These are phyloP conservation scores for Aspergillus luchuensis DNA, from an alignment of 2,329 filamentous ascomycete species.

Conservation along the genomic window DNA sequence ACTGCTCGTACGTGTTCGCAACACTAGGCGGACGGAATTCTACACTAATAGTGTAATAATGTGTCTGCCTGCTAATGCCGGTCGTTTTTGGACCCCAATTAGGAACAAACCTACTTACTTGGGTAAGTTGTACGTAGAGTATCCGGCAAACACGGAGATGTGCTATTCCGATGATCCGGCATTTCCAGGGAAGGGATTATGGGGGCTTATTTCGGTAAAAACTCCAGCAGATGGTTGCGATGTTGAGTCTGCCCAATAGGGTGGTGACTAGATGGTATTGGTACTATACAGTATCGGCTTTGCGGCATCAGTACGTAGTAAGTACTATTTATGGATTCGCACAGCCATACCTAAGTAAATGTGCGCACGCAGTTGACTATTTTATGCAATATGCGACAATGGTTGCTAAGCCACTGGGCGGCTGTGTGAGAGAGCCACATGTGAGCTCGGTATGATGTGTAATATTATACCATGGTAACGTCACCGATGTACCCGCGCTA, in stretches of 20 bases:
- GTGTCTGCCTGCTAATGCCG: slow-evolving; percentile 14
- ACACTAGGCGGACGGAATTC: not conserved
- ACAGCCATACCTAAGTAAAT: not conserved
- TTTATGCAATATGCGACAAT: not conserved
- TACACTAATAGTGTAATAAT: slow-evolving; percentile 10
- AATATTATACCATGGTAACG: not conserved
- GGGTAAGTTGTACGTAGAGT: not conserved
- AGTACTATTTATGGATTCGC: not conserved
- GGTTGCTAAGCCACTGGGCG: not conserved
- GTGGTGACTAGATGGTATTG: not conserved
- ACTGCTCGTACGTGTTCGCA: slow-evolving; percentile 7
- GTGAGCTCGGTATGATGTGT: slow-evolving; percentile 4
- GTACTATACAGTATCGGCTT: slow-evolving; percentile 4
- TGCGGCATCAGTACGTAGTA: not conserved
- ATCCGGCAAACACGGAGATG: not conserved
- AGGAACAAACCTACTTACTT: not conserved
- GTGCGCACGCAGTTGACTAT: not conserved
- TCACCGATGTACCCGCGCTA: slow-evolving; percentile 1
- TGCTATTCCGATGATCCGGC: not conserved
- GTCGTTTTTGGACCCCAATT: not conserved
- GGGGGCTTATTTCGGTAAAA: not conserved
- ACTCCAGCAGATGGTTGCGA: not conserved
- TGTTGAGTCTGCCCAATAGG: not conserved
- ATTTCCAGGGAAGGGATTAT: not conserved
- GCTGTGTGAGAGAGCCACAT: slow-evolving; percentile 3